Conservation (phyloP, 1,284 basidiomycete species). For the Termitomyces sp. region DNA sequence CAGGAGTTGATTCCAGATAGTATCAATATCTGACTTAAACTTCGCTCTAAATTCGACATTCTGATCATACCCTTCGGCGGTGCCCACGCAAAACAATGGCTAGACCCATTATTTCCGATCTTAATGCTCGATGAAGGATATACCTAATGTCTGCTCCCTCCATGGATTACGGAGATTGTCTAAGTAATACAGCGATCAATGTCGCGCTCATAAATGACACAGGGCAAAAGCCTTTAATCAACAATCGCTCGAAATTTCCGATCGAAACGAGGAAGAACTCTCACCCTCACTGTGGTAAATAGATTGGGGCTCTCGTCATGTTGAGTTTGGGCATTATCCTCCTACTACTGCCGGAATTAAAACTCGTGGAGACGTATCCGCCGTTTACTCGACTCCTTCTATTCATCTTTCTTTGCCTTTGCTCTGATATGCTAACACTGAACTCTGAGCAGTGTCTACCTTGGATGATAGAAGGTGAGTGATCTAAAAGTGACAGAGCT, state of each 20-base stretch:
- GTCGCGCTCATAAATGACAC: neutral
- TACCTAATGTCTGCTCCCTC: neutral
- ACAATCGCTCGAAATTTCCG: neutral
- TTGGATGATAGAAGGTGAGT: neutral
- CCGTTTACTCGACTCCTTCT: neutral
- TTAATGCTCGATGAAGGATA: neutral
- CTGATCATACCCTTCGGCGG: neutral
- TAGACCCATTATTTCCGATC: neutral
- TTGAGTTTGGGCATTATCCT: neutral
- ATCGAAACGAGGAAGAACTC: neutral
- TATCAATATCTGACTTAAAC: neutral
- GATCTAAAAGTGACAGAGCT: neutral
- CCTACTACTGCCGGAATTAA: neutral
- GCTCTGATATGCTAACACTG: neutral
- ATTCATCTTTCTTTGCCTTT: neutral
- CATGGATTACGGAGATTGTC: slow-evolving; percentile 8
- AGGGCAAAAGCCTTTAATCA: neutral
- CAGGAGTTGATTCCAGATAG: neutral
- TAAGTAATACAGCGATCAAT: neutral
- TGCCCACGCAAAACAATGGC: neutral
- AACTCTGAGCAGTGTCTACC: neutral
- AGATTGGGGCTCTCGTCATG: neutral
- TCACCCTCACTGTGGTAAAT: neutral
- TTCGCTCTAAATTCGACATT: neutral
- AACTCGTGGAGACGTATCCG: slow-evolving; percentile 1